Base-by-base conservation (phyloP, 2,329 filamentous ascomycete species). In the Apiospora phragmitis region DNA sequence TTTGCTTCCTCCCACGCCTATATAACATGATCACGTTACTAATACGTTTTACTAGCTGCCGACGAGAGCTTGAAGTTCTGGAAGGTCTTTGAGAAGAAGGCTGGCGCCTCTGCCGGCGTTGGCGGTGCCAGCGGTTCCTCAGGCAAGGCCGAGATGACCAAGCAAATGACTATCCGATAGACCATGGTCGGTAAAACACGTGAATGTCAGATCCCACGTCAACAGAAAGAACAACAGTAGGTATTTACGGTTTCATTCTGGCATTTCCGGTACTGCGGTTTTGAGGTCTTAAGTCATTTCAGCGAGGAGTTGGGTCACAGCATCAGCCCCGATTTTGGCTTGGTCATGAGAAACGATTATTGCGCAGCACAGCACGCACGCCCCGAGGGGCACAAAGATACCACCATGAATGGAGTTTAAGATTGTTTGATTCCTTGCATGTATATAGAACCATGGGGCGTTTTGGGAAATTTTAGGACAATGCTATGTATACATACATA, bases 11-110 rank as follows among this genome's bases (percentile, higher is more conserved):
- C 32, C 49, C 42, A 66, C 3, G n/a, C 32, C 32, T 62, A 3
- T 32, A 51, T 51, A 21, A 14, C 2, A n/a, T 43, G 65, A 66
- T 11, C 5, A 41, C 6, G 3, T 38, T 14, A 74, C 81, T 82
- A 77, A 81, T 72, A 62, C 68, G 8, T 47, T 68, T 66, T 59
- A 18, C 68, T 47, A 90, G 93, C 95, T 76, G 95, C 95, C 47
- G 96, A 99, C 78, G 96, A 99, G 87, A 95, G 92, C 80, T 88
- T 99, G 82, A 99, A 99, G 86, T 99, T 99, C 88, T 99, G 96
- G 96, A 99, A 99, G 91, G 89, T 99, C 77, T 99, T 99, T 79
- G 96, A 99, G 89, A 98, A 97, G 90, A 98, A 98, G 90, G 87
- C 95, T 24, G 94, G 94, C 70, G 86, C 89, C 71, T 85, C 89